These are phyloP conservation scores for Diaporthe humulicola DNA, from an alignment of 2,329 filamentous ascomycete genomes.

Conservation along the genomic window DNA sequence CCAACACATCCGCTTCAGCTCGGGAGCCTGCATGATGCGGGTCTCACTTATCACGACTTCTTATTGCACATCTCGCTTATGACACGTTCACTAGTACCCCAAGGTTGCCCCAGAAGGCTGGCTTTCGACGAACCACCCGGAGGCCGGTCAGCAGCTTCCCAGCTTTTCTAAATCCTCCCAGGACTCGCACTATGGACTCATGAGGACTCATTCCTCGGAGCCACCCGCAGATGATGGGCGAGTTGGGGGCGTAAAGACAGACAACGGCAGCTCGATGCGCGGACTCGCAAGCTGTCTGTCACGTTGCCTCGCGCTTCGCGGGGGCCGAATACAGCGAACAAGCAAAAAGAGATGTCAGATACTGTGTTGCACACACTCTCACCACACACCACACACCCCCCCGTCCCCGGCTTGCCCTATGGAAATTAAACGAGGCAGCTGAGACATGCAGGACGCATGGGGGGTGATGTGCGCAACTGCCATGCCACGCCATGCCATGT, in stretches of 20 bases:
- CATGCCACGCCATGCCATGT: neutral
- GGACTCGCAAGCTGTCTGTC: neutral
- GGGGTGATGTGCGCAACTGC: neutral
- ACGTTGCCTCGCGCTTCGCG: neutral
- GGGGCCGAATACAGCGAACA: neutral
- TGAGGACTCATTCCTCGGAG: neutral
- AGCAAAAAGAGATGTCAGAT: neutral
- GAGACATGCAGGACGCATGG: conserved; percentile 27
- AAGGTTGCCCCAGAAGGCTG: neutral
- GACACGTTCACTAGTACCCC: neutral
- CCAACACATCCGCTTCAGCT: neutral
- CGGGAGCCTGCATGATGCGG: conserved; percentile 21
- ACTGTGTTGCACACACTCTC: neutral
- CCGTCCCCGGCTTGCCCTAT: neutral
- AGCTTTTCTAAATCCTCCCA: neutral
- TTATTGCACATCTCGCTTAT: conserved; percentile 21
- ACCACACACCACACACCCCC: neutral
- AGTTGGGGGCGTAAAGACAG: conserved; percentile 4
- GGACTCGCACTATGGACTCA: neutral
- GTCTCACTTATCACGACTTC: conserved; percentile 13
- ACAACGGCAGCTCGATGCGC: neutral
- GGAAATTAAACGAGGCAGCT: conserved; percentile 27
- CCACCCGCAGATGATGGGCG: neutral
- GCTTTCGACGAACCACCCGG: neutral
- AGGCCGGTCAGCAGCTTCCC: neutral